Percentiles rank a stretch among this genome's conserved stretches.
Conservation (phyloP, 2,329 filamentous ascomycete genomes). For the Cercospora zeae-maydis region DNA sequence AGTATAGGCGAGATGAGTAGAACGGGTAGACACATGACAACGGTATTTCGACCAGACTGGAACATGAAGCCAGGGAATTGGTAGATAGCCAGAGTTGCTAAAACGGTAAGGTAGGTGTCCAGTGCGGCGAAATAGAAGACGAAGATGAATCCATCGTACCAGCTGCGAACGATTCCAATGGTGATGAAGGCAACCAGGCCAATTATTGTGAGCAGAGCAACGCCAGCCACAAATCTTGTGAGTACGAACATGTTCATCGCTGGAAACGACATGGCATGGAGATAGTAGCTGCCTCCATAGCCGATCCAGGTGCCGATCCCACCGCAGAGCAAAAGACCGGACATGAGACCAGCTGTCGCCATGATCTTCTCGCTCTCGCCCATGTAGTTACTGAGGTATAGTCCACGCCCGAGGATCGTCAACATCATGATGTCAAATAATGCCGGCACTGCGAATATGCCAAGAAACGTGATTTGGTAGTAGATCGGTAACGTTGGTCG, state of each 20-base stretch:
- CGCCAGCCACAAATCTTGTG: constrained; percentile 45
- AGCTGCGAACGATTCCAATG: constrained; percentile 45
- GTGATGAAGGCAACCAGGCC: constrained; percentile 45
- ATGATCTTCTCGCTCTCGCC: constrained; percentile 45
- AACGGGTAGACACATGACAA: constrained; percentile 5
- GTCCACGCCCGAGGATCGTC: constrained; percentile 56
- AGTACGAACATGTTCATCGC: constrained; percentile 55
- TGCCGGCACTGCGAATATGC: constrained; percentile 58
- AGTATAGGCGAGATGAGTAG: constrained; percentile 9
- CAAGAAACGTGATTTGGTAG: constrained; percentile 12
- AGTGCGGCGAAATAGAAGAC: constrained; percentile 57
- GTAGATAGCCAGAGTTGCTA: constrained; percentile 47
- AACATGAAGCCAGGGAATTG: constrained; percentile 54
- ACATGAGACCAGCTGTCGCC: constrained; percentile 57
- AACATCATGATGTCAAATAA: constrained; percentile 59
- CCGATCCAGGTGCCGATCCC: constrained; percentile 62
- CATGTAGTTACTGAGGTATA: constrained; percentile 61
- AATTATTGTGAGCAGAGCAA: constrained; percentile 50
- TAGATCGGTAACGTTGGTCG: background rate
- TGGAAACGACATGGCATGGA: constrained; percentile 55
- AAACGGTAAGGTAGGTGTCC: constrained; percentile 56
- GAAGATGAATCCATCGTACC: constrained; percentile 53
- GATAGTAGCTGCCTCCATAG: constrained; percentile 60
- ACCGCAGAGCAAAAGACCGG: constrained; percentile 54
- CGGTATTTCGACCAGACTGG: constrained; percentile 52